Percentiles rank a stretch among this genome's conserved stretches.
Conservation (phyloP, 2,329 filamentous ascomycete genomes). For the Trichoderma sp. region DNA sequence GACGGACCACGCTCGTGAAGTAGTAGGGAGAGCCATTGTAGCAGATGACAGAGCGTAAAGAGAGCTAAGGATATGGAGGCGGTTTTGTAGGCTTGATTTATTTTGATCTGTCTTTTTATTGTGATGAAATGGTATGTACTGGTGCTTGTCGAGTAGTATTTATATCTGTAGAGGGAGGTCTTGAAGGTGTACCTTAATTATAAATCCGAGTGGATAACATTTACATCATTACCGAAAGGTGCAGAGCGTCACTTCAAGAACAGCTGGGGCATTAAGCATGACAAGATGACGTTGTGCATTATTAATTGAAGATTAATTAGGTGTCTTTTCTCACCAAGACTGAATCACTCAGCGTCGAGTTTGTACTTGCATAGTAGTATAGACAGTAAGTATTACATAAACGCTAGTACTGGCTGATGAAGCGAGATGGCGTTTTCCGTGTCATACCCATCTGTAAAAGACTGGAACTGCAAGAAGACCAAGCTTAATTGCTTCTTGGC, state of each 20-base stretch:
- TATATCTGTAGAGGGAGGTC: neutral
- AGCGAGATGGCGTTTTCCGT: neutral
- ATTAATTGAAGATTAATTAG: neutral
- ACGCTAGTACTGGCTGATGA: neutral
- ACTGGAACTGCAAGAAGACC: neutral
- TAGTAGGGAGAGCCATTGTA: conserved; percentile 7
- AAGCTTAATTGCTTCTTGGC: neutral
- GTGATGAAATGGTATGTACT: neutral
- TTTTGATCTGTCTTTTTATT: neutral
- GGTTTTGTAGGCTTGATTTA: neutral
- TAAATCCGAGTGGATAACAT: neutral
- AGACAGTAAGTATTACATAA: neutral
- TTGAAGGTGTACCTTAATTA: neutral
- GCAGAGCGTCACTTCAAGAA: neutral
- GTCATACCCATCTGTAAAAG: neutral
- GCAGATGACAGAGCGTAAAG: neutral
- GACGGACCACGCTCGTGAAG: conserved; percentile 1
- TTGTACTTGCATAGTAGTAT: neutral
- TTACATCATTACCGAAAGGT: neutral
- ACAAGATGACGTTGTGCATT: neutral
- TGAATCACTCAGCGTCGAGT: neutral
- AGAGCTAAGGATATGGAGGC: neutral
- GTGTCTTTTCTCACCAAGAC: neutral
- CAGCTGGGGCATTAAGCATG: neutral
- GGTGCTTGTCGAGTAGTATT: neutral